A percentile compares a stretch with the other conserved stretches of the same genome.
These are phyloP conservation scores for Citrus australasica DNA, from an alignment of 345 rosid species.

Conservation along the genomic window DNA sequence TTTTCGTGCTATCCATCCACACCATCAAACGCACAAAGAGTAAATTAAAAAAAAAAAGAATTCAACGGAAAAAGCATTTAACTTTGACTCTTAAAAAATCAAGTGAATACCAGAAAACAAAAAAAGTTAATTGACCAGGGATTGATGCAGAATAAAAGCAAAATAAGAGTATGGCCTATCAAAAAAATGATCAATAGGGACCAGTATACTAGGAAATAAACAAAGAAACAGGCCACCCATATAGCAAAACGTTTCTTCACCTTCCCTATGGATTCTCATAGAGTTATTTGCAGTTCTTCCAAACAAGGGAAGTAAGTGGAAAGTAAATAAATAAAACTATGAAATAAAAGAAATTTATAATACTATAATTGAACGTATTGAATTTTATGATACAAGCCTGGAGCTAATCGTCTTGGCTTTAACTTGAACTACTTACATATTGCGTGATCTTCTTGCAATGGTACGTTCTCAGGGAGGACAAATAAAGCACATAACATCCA, in stretches of 20 bases:
- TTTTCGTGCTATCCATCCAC: too few species aligned
- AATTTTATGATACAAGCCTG: neutral
- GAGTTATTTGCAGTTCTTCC: neutral
- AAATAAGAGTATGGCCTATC: too few species aligned
- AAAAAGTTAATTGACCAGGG: too few species aligned
- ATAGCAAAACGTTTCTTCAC: neutral
- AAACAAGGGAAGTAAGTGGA: too few species aligned
- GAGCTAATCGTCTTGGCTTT: neutral
- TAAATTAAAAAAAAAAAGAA: too few species aligned
- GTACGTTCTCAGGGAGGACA: slow-evolving; percentile 68
- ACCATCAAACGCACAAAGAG: too few species aligned
- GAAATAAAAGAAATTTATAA: neutral
- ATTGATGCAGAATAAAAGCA: too few species aligned
- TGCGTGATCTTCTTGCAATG: slow-evolving; percentile 29
- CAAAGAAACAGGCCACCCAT: neutral
- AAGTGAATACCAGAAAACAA: too few species aligned
- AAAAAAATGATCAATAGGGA: neutral
- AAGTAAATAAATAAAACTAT: neutral
- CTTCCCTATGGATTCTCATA: neutral
- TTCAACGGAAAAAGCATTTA: too few species aligned
- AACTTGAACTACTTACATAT: slow-evolving; percentile 4
- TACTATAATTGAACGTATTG: neutral
- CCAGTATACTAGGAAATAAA: neutral
- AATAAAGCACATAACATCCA: slow-evolving; percentile 86
- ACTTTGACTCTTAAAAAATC: too few species aligned